Conservation (phyloP, 257 asterid genomes). For the Oldenlandia corymbosa region DNA sequence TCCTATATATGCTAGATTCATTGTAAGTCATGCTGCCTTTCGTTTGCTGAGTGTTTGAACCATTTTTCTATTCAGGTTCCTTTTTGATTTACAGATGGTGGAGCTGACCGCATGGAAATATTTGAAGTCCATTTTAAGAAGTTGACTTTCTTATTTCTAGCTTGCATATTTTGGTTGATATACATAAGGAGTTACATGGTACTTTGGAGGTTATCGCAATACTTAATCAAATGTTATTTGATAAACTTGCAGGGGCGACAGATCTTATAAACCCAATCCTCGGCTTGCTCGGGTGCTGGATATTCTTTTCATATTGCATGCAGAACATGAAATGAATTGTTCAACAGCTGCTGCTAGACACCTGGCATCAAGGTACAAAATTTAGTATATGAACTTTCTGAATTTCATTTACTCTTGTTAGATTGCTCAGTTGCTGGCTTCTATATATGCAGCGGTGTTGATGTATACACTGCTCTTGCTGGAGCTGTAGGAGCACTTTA, state of each 20-base stretch:
- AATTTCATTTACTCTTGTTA: conserved; percentile 1
- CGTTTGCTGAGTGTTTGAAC: not conserved
- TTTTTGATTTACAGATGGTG: not conserved
- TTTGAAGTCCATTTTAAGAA: not conserved
- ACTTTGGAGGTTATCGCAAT: not conserved
- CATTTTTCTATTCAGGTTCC: not conserved
- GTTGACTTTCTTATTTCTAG: not conserved
- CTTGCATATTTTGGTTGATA: not conserved
- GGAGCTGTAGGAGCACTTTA: conserved; percentile 99
- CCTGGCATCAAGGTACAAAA: conserved; percentile 82
- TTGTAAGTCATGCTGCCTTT: conserved; percentile 49
- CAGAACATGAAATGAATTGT: conserved; percentile 99
- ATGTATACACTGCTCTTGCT: conserved; percentile 94
- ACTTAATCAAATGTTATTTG: conserved; percentile 9
- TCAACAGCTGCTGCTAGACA: conserved; percentile 99
- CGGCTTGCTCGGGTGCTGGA: conserved; percentile 97
- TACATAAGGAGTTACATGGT: not conserved
- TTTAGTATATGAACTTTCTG: conserved; percentile 8
- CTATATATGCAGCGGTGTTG: conserved; percentile 95
- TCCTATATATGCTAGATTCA: conserved; percentile 98
- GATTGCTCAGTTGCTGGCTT: conserved; percentile 17
- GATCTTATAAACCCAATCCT: conserved; percentile 86
- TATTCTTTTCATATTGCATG: conserved; percentile 88
- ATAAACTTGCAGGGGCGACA: conserved; percentile 71
- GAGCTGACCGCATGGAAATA: not conserved